Evolutionary conservation across 106 monocot genomes (phyloP).

Genomic region (Dendrobium huoshanense): DNA sequence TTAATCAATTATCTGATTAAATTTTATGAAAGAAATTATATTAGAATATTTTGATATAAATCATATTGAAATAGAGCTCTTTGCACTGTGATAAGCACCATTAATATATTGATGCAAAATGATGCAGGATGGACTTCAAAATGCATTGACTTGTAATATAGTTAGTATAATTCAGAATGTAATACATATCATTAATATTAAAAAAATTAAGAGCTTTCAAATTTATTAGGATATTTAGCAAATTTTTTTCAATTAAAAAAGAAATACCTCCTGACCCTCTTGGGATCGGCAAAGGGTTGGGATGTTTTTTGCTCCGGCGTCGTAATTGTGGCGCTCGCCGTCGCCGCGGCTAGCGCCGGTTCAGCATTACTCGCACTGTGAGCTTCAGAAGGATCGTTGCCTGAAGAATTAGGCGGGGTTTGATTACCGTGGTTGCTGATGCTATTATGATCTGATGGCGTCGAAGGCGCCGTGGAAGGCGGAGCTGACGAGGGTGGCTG

Average conservation of each 20-base stretch:
- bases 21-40: no score
- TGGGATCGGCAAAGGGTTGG: conserved; percentile 34
- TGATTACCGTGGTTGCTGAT: conserved; percentile 30
- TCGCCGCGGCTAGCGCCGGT: neutral
- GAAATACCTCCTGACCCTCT: conserved; percentile 72
- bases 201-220: no score
- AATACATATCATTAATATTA: no score
- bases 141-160: no score
- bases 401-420: conserved; percentile 4
- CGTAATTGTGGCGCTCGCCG: neutral
- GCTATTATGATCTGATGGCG: conserved; percentile 40
- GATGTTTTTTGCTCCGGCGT: neutral
- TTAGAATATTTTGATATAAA: no score
- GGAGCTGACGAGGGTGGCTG: conserved; percentile 2
- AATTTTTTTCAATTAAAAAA: neutral
- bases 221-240: no score
- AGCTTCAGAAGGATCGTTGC: conserved; percentile 30
- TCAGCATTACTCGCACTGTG: conserved; percentile 22
- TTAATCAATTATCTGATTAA: no score
- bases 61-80: no score
- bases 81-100: no score
- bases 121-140: no score
- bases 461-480: conserved; percentile 12
- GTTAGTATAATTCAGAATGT: no score
- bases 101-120: no score